Evolutionary conservation across 495 filamentous ascomycete genomes (phyloP), one percentile per base, ranked within the genome.

Genomic region (Elaphomyces granulatus): DNA sequence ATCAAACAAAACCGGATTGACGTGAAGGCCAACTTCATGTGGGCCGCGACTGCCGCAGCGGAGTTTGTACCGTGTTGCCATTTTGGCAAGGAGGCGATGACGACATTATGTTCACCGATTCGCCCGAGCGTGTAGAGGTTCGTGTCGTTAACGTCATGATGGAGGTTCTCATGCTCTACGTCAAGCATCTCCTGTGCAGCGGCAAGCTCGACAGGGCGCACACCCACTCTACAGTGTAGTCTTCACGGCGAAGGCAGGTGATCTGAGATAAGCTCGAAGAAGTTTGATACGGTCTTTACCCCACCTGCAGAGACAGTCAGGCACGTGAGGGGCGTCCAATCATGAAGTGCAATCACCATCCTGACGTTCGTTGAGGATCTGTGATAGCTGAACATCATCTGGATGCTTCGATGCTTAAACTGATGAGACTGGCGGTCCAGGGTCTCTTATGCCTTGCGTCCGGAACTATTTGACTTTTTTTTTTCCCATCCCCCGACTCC

Each of bases 1-100:
- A 71, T 64, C 30, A 75, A 47, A 14, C 58, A 46, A 37, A 70
- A 47, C 20, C 58, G 43, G 15, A 73, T 47, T n/a, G 57, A 59
- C 0, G 39, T 32, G 20, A 37, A 46, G 7, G 20, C 20, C 14
- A 6, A 15, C 12, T 15, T 34, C 39, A 46, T 33, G 1, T 38
- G 17, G 9, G 14, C 16, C 2, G 46, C 33, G 10, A 38, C 44
- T 2, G 34, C 21, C 8, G 44, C 43, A 12, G 43, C 31, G 3
- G 30, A 19, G n/a, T 20, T 43, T 12, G 17, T 46, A 12, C 46
- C 38, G 15, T 34, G 37, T 2, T 19, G 10, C 2, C 26, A 23
- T 17, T 20, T 16, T 1, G 49, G 45, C 28, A 59, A 17, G 8
- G 42, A 34, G 9, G 32, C 45, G 2, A 62, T 36, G 3, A 60